Conservation (phyloP, 2,329 filamentous ascomycete species). For the Claviceps africana region DNA sequence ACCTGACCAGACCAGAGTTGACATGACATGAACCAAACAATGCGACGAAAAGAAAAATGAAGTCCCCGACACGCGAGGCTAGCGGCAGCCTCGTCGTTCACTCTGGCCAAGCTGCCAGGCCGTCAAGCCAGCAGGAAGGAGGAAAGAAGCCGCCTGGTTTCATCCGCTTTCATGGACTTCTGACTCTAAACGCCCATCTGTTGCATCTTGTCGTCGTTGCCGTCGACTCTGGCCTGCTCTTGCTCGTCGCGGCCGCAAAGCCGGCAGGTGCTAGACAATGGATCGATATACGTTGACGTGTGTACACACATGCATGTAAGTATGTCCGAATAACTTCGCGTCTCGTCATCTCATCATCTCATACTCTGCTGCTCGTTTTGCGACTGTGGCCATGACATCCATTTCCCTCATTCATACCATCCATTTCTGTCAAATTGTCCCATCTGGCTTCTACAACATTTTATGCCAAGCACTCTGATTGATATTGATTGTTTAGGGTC, state of each 20-base stretch:
- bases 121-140: background rate
- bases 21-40: too few relatives aligned
- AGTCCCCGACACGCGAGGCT: background rate
- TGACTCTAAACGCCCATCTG: background rate
- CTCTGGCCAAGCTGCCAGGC: background rate
- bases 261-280: background rate
- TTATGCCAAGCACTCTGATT: background rate
- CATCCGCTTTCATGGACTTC: background rate
- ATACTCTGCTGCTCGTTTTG: background rate
- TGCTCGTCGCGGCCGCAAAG: background rate
- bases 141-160: background rate
- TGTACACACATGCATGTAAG: too few relatives aligned
- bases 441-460: background rate
- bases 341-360: background rate
- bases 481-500: too few relatives aligned
- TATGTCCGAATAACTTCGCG: background rate
- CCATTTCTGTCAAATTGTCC: background rate
- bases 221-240: background rate
- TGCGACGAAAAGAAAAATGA: background rate
- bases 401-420: background rate
- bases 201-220: background rate
- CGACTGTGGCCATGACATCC: background rate
- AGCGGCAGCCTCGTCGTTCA: background rate
- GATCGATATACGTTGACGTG: background rate
- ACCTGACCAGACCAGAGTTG: too few relatives aligned